These are phyloP conservation scores for Eucalyptus tenuipes DNA, from an alignment of 345 rosid species.

Conservation along the genomic window DNA sequence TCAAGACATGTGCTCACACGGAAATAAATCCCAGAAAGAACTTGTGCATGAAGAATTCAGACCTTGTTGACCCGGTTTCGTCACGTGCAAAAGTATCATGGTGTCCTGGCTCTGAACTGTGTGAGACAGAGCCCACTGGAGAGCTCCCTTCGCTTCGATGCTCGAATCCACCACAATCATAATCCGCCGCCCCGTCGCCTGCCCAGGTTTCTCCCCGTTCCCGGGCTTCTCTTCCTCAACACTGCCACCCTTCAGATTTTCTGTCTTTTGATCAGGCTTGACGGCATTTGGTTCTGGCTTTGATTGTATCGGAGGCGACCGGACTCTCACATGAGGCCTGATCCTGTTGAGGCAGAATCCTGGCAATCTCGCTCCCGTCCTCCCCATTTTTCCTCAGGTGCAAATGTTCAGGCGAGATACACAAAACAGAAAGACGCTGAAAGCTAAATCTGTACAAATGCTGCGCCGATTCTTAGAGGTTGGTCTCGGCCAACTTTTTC, in stretches of 20 bases:
- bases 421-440: slow-evolving; percentile 2
- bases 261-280: background rate
- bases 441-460: background rate
- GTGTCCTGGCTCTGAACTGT: slow-evolving; percentile 67
- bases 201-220: slow-evolving; percentile 3
- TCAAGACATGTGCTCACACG: background rate
- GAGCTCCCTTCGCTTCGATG: slow-evolving; percentile 63
- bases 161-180: slow-evolving; percentile 83
- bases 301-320: slow-evolving; percentile 35
- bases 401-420: background rate
- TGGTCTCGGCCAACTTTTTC: background rate
- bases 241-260: background rate
- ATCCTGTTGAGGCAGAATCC: slow-evolving; percentile 70
- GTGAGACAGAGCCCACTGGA: slow-evolving; percentile 90
- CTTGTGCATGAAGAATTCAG: background rate
- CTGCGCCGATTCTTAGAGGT: slow-evolving; percentile 1
- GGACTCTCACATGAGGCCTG: slow-evolving; percentile 64
- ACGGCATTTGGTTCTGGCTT: slow-evolving; percentile 1
- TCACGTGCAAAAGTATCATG: slow-evolving; percentile 55
- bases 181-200: slow-evolving; percentile 45
- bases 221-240: background rate
- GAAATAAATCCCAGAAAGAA: background rate
- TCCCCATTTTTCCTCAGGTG: slow-evolving; percentile 21
- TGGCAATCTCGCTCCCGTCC: slow-evolving; percentile 42
- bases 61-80: slow-evolving; percentile 50